Evolutionary conservation across 2,329 filamentous ascomycete genomes (phyloP).

Genomic region (Hypoxylon rubiginosum): DNA sequence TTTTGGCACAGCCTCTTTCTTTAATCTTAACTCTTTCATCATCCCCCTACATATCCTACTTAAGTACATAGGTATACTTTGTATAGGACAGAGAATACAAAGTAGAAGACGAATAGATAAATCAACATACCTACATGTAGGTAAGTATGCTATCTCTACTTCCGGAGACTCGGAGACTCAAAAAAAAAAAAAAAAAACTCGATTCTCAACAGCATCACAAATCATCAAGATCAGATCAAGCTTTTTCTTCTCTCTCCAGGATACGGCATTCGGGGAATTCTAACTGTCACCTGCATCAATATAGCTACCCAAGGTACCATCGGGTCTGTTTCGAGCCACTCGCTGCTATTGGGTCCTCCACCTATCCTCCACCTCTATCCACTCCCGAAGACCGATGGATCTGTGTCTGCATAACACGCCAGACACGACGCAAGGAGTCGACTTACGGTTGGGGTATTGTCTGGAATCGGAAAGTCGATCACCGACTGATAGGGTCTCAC

Average conservation of each 20-base stretch:
- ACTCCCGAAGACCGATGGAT: constrained; percentile 13
- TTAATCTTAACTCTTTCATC: not conserved
- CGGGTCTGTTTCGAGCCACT: constrained; percentile 26
- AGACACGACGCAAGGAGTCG: constrained; percentile 35
- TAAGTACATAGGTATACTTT: too few species aligned
- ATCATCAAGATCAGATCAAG: constrained; percentile 25
- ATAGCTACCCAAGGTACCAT: constrained; percentile 27
- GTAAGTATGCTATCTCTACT: too few species aligned
- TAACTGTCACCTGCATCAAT: constrained; percentile 15
- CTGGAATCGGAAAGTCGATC: constrained; percentile 32
- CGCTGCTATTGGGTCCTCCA: constrained; percentile 15
- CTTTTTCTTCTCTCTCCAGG: constrained; percentile 5
- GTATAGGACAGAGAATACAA: not conserved
- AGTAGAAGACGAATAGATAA: not conserved
- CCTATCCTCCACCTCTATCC: too few species aligned
- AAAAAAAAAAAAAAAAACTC: constrained; percentile 4
- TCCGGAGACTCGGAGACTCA: too few species aligned
- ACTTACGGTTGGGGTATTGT: constrained; percentile 14
- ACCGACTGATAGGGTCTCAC: constrained; percentile 3
- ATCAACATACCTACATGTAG: too few species aligned
- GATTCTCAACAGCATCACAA: constrained; percentile 17
- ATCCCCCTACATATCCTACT: too few species aligned
- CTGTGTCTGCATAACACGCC: constrained; percentile 33
- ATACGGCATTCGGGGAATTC: constrained; percentile 8
- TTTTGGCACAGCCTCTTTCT: not conserved